These are phyloP conservation scores for Paecilomyces dactylethromorphus DNA, from an alignment of 2,329 filamentous ascomycete genomes.

Conservation along the genomic window DNA sequence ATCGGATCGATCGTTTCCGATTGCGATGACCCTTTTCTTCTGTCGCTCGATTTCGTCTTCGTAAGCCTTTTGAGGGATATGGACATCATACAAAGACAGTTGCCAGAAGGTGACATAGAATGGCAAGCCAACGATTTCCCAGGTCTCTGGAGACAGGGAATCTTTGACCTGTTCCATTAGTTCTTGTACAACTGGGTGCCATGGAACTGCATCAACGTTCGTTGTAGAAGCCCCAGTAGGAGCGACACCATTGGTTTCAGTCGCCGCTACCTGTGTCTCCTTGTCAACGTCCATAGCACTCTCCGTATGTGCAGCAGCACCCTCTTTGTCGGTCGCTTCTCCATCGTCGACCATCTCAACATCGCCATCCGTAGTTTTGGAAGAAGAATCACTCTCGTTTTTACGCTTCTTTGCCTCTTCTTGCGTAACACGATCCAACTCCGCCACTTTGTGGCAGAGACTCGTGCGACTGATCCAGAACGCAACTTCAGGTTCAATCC, in stretches of 20 bases:
- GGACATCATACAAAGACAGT: constrained; percentile 73
- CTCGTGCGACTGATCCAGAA: constrained; percentile 77
- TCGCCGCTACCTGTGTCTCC: constrained; percentile 12
- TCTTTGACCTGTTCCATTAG: constrained; percentile 63
- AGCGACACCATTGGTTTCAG: constrained; percentile 9
- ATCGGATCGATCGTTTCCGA: constrained; percentile 67
- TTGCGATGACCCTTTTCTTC: constrained; percentile 58
- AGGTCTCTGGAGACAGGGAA: constrained; percentile 56
- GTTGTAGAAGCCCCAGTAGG: constrained; percentile 19
- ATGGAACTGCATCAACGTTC: constrained; percentile 41
- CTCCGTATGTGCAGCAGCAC: constrained; percentile 13
- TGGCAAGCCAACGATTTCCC: constrained; percentile 65
- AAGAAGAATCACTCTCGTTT: constrained; percentile 11
- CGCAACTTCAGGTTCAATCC: constrained; percentile 71
- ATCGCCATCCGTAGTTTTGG: constrained; percentile 25
- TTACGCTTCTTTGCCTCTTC: constrained; percentile 16
- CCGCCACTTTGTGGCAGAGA: constrained; percentile 58
- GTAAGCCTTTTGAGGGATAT: constrained; percentile 71
- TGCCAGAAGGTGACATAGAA: constrained; percentile 94
- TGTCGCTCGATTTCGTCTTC: constrained; percentile 65
- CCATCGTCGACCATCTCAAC: constrained; percentile 28
- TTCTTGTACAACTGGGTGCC: constrained; percentile 66
- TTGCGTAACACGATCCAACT: constrained; percentile 28
- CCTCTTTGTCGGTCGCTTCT: constrained; percentile 11
- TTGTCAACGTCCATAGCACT: constrained; percentile 30